These are phyloP conservation scores for Colletotrichum sp. DNA, from an alignment of 2,329 filamentous ascomycete genomes.

Conservation along the genomic window DNA sequence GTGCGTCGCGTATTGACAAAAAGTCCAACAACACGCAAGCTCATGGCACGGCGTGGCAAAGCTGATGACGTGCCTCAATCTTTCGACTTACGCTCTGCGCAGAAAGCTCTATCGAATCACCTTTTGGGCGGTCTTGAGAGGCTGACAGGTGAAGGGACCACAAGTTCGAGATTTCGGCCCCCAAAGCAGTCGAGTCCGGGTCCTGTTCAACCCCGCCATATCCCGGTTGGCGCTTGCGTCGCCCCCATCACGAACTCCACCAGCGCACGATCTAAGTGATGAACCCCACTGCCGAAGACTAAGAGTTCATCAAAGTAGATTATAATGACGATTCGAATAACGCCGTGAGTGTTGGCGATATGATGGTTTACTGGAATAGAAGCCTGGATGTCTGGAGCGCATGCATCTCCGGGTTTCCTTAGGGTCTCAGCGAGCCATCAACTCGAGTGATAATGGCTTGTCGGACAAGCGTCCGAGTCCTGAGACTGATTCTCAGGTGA, in stretches of 20 bases:
- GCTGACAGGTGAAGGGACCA: neutral
- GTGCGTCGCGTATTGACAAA: neutral
- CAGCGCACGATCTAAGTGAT: neutral
- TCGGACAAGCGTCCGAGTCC: neutral
- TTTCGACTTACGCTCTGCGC: neutral
- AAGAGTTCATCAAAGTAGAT: neutral
- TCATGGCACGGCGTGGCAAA: neutral
- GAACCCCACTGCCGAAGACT: neutral
- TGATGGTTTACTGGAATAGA: neutral
- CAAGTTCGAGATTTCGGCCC: neutral
- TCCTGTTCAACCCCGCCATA: neutral
- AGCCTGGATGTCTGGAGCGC: neutral
- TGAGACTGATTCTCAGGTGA: neutral
- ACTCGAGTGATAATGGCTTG: neutral
- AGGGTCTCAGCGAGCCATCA: neutral
- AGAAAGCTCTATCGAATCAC: neutral
- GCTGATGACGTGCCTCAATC: neutral
- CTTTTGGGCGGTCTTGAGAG: too few species aligned
- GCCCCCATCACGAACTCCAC: neutral
- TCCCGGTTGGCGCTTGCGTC: neutral
- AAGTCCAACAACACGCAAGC: neutral
- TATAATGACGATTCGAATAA: neutral
- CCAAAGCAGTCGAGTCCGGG: neutral
- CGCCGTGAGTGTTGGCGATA: neutral
- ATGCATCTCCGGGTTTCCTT: neutral